Percentiles rank a stretch among this genome's conserved stretches.
These are phyloP conservation scores for Hygrophorus pudorinus DNA, from an alignment of 768 basidiomycete genomes.

Conservation along the genomic window DNA sequence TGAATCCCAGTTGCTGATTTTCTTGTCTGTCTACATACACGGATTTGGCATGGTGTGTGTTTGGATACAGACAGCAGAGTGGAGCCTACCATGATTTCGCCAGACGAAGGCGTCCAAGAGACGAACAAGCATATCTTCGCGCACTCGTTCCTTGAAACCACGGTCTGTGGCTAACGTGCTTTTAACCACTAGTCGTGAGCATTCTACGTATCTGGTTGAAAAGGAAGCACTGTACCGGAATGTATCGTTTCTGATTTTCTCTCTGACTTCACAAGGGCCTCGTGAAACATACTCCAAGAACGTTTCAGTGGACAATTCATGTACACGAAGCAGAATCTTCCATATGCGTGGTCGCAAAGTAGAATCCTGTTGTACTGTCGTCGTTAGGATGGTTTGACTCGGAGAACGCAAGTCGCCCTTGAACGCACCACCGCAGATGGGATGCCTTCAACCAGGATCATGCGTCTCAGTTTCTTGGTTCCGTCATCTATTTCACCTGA, in stretches of 20 bases:
- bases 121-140: slow-evolving; percentile 94
- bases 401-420: too few relatives aligned
- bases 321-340: slow-evolving; percentile 86
- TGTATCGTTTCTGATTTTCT: slow-evolving; percentile 94
- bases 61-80: background rate
- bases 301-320: slow-evolving; percentile 63
- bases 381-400: too few relatives aligned
- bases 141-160: slow-evolving; percentile 95
- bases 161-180: slow-evolving; percentile 93
- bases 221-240: slow-evolving; percentile 51
- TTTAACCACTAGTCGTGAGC: slow-evolving; percentile 4
- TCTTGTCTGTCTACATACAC: slow-evolving; percentile 56
- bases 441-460: slow-evolving; percentile 88
- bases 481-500: slow-evolving; percentile 65
- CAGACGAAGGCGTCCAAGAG: slow-evolving; percentile 98
- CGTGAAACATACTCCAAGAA: slow-evolving; percentile 73
- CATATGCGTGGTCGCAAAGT: slow-evolving; percentile 87
- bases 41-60: background rate
- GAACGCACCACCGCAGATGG: slow-evolving; percentile 62
- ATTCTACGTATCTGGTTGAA: background rate
- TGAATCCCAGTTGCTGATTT: slow-evolving; percentile 74
- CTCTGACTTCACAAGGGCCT: slow-evolving; percentile 79
- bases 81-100: slow-evolving; percentile 68
- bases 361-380: slow-evolving; percentile 42
- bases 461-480: slow-evolving; percentile 73